phyloP scores from a whole-genome alignment of 148 eudicot genomes.

The Vaccinium macrocarpon region DNA sequence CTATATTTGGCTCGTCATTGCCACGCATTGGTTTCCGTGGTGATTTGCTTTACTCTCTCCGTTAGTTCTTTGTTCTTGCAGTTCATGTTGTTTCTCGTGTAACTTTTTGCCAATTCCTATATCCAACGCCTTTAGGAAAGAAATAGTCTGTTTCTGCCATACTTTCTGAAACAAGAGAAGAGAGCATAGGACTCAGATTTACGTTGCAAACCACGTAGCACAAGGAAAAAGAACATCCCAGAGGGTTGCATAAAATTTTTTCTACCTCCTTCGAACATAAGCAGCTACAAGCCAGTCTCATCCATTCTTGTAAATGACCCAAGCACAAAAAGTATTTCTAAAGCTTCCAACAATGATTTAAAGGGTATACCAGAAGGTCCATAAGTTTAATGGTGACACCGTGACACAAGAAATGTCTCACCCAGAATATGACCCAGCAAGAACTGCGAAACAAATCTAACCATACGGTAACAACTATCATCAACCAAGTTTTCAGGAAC shows the following conservation, averaged over 20 bases:
- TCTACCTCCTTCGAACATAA: background rate
- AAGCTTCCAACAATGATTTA: background rate
- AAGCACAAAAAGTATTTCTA: background rate
- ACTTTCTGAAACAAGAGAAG: background rate
- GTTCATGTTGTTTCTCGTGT: slow-evolving; percentile 41
- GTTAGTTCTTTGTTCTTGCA: slow-evolving; percentile 40
- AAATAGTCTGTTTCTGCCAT: slow-evolving; percentile 29
- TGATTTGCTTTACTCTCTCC: slow-evolving; percentile 33
- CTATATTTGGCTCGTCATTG: slow-evolving; percentile 36
- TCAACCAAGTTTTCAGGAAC: background rate
- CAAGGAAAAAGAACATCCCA: background rate
- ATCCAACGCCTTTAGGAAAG: slow-evolving; percentile 32
- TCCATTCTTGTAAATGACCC: background rate
- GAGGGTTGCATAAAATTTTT: background rate
- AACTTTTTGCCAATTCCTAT: slow-evolving; percentile 31
- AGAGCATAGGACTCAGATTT: background rate
- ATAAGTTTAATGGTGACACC: background rate
- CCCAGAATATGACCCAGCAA: background rate
- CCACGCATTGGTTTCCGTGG: slow-evolving; percentile 38
- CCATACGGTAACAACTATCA: background rate
- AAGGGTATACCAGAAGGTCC: background rate
- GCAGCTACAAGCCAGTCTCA: background rate
- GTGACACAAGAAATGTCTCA: background rate
- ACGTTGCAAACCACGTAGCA: background rate
- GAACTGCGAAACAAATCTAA: background rate